Evolutionary conservation across 495 filamentous ascomycete species (phyloP).

Genomic region (Tuber indicum): DNA sequence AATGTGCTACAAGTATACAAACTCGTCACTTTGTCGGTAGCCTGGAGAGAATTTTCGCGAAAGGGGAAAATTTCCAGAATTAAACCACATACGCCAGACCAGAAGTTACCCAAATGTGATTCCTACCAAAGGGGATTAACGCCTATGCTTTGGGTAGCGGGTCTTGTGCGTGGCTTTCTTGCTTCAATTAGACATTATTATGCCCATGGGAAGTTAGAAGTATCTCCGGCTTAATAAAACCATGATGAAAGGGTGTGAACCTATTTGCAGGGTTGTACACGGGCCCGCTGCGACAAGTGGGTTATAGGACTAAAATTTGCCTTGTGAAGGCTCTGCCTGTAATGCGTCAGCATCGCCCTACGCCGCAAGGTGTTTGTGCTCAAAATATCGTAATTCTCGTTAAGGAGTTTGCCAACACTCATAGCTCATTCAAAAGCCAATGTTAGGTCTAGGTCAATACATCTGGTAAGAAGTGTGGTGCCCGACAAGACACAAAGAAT

Average conservation of each 20-base stretch:
- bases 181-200: neutral
- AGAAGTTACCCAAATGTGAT: neutral
- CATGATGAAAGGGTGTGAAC: neutral
- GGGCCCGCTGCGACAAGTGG: neutral
- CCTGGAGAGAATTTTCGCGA: neutral
- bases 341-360: neutral
- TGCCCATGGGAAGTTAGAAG: neutral
- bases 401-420: neutral
- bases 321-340: neutral
- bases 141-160: neutral
- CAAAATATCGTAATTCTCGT: neutral
- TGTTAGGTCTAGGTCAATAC: neutral
- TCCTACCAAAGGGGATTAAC: neutral
- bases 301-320: neutral
- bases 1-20: neutral
- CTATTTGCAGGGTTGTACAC: neutral
- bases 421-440: neutral
- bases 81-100: neutral
- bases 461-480: neutral
- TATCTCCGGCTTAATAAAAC: neutral
- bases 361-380: neutral
- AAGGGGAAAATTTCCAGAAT: neutral
- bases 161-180: neutral
- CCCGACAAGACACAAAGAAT: neutral
- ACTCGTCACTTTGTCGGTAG: neutral